These are phyloP conservation scores for Termitomyces sp. DNA, from an alignment of 768 basidiomycete genomes.

Conservation along the genomic window DNA sequence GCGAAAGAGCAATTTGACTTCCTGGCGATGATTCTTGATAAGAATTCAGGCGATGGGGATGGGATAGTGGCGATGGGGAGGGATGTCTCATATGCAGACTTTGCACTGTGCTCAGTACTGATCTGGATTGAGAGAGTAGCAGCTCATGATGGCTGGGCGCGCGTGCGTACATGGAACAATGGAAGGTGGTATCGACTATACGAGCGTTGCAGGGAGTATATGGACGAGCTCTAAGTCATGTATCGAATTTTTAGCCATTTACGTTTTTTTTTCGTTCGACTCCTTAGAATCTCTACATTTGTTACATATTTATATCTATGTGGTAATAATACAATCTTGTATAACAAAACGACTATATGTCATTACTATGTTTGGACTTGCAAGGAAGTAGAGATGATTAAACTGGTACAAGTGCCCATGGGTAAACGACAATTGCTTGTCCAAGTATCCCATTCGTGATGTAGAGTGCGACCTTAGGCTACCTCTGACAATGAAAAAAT, in stretches of 20 bases:
- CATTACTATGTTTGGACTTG: no score
- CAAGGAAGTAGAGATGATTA: no score
- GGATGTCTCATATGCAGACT: conserved; percentile 68
- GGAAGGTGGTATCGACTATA: conserved; percentile 62
- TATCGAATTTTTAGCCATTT: background rate
- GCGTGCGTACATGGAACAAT: conserved; percentile 63
- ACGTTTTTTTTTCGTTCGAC: background rate
- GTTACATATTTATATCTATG: background rate
- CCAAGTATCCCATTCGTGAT: no score
- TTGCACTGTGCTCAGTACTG: conserved; percentile 64
- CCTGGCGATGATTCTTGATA: conserved; percentile 59
- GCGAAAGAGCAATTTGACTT: conserved; percentile 66
- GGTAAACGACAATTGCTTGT: background rate
- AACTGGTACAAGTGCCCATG: no score
- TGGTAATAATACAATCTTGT: background rate
- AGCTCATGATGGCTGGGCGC: conserved; percentile 67
- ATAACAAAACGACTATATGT: background rate
- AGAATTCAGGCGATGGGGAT: conserved; percentile 58
- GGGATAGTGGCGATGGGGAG: conserved; percentile 60
- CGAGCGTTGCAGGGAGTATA: conserved; percentile 56
- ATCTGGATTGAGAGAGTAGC: conserved; percentile 73
- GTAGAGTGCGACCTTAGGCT: background rate
- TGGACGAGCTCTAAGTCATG: conserved; percentile 52
- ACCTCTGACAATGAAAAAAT: no score
- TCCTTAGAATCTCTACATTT: background rate